phyloP scores from a whole-genome alignment of 2,329 filamentous ascomycete species.

The Pseudogymnoascus sp. region DNA sequence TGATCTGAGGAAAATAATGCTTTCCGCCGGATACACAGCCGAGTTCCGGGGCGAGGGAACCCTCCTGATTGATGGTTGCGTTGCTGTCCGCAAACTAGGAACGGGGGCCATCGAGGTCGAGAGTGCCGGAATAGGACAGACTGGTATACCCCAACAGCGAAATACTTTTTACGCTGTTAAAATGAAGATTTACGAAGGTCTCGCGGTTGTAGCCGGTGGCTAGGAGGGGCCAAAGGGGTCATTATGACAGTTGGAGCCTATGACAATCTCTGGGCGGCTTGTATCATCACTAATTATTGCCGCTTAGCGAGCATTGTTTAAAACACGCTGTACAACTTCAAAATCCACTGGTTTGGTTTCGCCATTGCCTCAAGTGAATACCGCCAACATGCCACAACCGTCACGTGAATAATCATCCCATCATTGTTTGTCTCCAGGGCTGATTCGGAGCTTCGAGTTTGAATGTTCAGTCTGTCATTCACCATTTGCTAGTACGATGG shows the following conservation, averaged over 20 bases:
- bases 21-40: constrained; percentile 71
- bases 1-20: constrained; percentile 78
- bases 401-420: constrained; percentile 1
- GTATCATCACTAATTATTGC: constrained; percentile 9
- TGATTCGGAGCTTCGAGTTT: background rate
- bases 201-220: constrained; percentile 75
- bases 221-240: background rate
- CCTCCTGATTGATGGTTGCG: constrained; percentile 77
- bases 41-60: constrained; percentile 93
- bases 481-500: constrained; percentile 1
- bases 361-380: background rate
- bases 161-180: constrained; percentile 82
- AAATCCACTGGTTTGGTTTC: background rate
- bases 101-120: constrained; percentile 87
- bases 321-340: constrained; percentile 2
- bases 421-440: background rate
- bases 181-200: constrained; percentile 83
- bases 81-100: constrained; percentile 81
- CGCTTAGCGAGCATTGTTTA: constrained; percentile 4
- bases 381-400: background rate
- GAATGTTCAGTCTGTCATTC: background rate
- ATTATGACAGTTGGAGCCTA: background rate
- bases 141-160: constrained; percentile 37
- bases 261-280: background rate
- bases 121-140: constrained; percentile 50